These are phyloP conservation scores for Aspergillus sclerotialis DNA, from an alignment of 2,329 filamentous ascomycete genomes.

Conservation along the genomic window DNA sequence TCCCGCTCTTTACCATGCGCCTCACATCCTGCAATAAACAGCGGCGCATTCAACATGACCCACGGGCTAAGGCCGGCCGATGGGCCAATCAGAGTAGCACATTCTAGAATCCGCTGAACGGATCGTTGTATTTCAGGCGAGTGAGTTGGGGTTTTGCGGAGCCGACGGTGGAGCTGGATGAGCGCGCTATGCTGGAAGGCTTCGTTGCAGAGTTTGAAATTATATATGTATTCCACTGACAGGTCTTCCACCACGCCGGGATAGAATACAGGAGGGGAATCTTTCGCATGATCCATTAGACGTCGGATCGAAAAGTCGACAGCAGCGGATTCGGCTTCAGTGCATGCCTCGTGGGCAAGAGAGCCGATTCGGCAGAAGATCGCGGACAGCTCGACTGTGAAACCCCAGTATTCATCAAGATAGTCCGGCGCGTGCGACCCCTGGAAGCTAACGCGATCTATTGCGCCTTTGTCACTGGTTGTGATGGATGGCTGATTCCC, in stretches of 20 bases:
- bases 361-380: conserved; percentile 36
- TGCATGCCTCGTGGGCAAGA: conserved; percentile 19
- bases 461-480: conserved; percentile 12
- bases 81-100: conserved; percentile 31
- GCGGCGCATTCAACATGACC: conserved; percentile 37
- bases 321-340: conserved; percentile 21
- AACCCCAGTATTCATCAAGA: conserved; percentile 38
- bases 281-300: conserved; percentile 27
- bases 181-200: conserved; percentile 38
- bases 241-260: conserved; percentile 28
- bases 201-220: conserved; percentile 35
- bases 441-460: conserved; percentile 7
- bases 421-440: conserved; percentile 24
- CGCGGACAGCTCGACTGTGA: conserved; percentile 31
- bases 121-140: conserved; percentile 27
- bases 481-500: conserved; percentile 31
- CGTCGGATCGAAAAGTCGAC: conserved; percentile 27
- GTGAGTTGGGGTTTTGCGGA: conserved; percentile 24
- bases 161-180: conserved; percentile 35
- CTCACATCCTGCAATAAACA: conserved; percentile 39
- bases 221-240: conserved; percentile 23
- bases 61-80: conserved; percentile 34
- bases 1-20: conserved; percentile 30
- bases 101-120: conserved; percentile 33
- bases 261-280: conserved; percentile 25